Conservation (phyloP, 2,329 filamentous ascomycete genomes). For the Scedosporium boydii region DNA sequence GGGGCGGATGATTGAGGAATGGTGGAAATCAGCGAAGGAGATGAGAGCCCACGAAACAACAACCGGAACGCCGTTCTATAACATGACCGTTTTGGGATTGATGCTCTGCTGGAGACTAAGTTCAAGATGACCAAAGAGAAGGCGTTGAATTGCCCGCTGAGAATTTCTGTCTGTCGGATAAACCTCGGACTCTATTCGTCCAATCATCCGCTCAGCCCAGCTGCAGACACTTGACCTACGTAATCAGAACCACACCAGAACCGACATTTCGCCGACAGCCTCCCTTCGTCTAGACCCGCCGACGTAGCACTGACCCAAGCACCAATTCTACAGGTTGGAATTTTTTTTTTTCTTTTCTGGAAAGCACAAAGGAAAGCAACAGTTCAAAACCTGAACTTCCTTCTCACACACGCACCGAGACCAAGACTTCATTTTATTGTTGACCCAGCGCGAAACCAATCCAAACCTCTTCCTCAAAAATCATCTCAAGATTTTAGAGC, state of each 20-base stretch:
- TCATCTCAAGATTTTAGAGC: not conserved
- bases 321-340: slow-evolving; percentile 3
- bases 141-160: too few relatives aligned
- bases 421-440: not conserved
- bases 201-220: not conserved
- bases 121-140: not conserved
- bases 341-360: not conserved
- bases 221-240: not conserved
- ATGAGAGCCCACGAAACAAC: not conserved
- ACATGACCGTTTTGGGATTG: not conserved
- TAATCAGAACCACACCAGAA: not conserved
- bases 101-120: not conserved
- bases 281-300: not conserved
- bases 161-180: not conserved
- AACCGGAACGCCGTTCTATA: not conserved
- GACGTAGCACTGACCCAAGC: not conserved
- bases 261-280: slow-evolving; percentile 6
- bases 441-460: slow-evolving; percentile 1
- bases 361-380: slow-evolving; percentile 5
- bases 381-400: slow-evolving; percentile 6
- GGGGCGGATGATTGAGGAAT: not conserved
- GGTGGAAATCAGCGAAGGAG: not conserved
- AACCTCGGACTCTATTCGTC: not conserved
- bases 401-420: slow-evolving; percentile 1
- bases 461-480: not conserved